These are phyloP conservation scores for Phytophthora ramorum DNA, from an alignment of 352 stramenopile species.

Conservation along the genomic window DNA sequence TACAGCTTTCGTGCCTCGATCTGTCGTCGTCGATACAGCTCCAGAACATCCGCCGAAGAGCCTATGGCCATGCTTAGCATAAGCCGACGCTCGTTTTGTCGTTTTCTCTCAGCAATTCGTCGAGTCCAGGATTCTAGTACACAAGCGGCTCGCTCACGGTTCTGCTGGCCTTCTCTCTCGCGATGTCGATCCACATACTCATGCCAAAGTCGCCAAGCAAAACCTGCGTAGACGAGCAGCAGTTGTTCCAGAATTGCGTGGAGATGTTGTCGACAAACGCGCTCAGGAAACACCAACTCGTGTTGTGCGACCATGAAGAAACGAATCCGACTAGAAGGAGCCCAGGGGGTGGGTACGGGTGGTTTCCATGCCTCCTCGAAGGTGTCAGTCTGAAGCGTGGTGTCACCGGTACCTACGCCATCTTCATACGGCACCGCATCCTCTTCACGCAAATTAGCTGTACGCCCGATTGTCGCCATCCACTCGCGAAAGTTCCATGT, in stretches of 20 bases:
- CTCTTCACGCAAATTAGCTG: slow-evolving; percentile 56
- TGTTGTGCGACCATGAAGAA: slow-evolving; percentile 60
- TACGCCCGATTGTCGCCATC: slow-evolving; percentile 52
- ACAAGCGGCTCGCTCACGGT: slow-evolving; percentile 24
- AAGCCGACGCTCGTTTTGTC: slow-evolving; percentile 21
- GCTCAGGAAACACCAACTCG: slow-evolving; percentile 51
- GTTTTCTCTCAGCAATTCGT: slow-evolving; percentile 22
- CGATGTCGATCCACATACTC: slow-evolving; percentile 50
- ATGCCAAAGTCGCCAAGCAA: slow-evolving; percentile 63
- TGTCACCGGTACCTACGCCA: slow-evolving; percentile 1
- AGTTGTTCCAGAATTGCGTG: slow-evolving; percentile 60
- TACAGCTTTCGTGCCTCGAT: slow-evolving; percentile 55
- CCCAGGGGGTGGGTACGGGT: slow-evolving; percentile 36
- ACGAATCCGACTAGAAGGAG: slow-evolving; percentile 51
- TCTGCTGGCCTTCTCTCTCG: slow-evolving; percentile 39
- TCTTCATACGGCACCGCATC: slow-evolving; percentile 38
- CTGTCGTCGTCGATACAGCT: slow-evolving; percentile 54
- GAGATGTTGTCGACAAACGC: slow-evolving; percentile 49
- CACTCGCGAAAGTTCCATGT: slow-evolving; percentile 53
- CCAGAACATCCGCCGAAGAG: slow-evolving; percentile 48
- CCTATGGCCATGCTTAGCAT: slow-evolving; percentile 14
- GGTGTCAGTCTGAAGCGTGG: slow-evolving; percentile 2
- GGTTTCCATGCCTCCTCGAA: slow-evolving; percentile 9
- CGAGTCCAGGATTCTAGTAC: slow-evolving; percentile 58
- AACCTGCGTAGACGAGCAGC: slow-evolving; percentile 67